Percentiles rank a stretch among this genome's conserved stretches.
Evolutionary conservation across 306 rosid genomes (phyloP).

Genomic region (Medicago lupulina): DNA sequence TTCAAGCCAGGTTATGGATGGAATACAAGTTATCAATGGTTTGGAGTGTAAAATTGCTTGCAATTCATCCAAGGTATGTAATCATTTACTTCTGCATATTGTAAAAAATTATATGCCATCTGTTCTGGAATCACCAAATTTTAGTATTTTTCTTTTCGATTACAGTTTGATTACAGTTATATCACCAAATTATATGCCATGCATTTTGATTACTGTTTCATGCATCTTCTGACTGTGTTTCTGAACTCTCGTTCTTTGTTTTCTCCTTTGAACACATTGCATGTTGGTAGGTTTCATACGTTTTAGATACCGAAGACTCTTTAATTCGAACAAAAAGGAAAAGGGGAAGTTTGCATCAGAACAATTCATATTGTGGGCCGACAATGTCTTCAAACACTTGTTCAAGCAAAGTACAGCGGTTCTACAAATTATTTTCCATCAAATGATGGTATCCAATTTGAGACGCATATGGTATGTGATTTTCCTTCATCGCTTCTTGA

Average conservation of each 20-base stretch:
- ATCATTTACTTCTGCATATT: constrained; percentile 28
- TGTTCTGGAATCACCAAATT: not conserved
- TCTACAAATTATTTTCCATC: constrained; percentile 65
- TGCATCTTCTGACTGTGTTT: constrained; percentile 29
- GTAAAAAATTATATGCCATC: constrained; percentile 3
- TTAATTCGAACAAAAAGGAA: constrained; percentile 65
- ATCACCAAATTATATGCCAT: not conserved
- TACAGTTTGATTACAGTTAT: no score
- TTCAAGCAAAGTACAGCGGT: constrained; percentile 71
- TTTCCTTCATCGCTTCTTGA: not conserved
- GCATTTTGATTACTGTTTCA: constrained; percentile 33
- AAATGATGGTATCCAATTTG: constrained; percentile 56
- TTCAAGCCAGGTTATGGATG: constrained; percentile 79
- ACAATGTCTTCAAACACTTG: constrained; percentile 53
- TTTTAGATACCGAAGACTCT: constrained; percentile 94
- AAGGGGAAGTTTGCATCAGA: constrained; percentile 56
- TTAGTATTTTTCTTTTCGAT: no score
- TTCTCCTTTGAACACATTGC: constrained; percentile 44
- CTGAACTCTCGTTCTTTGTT: constrained; percentile 40
- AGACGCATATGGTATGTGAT: constrained; percentile 68
- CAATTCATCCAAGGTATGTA: constrained; percentile 81
- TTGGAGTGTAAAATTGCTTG: constrained; percentile 99
- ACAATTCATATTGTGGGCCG: constrained; percentile 56
- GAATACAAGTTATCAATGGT: constrained; percentile 74
- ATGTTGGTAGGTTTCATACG: constrained; percentile 83